A percentile compares a stretch with the other conserved stretches of the same genome.
phyloP scores from a whole-genome alignment of 108 stramenopile species.

The Cyclotella cryptica region DNA sequence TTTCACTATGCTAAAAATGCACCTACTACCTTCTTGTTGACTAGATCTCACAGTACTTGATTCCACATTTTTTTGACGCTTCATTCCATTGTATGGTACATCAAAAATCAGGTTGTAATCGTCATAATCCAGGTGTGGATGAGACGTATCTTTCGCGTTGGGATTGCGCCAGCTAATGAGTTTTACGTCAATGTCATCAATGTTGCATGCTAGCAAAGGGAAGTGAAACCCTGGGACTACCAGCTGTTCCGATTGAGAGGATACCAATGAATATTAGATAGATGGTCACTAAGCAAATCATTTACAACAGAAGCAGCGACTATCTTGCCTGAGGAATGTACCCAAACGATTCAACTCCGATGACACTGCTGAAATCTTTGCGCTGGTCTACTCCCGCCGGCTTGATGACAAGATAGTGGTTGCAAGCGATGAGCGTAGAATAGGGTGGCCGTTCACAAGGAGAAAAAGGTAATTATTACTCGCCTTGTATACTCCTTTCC shows the following conservation, averaged over 20 bases:
- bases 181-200: conserved; percentile 70
- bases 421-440: neutral
- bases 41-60: neutral
- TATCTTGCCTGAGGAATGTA: conserved; percentile 66
- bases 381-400: conserved; percentile 59
- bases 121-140: conserved; percentile 55
- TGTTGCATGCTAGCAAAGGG: conserved; percentile 71
- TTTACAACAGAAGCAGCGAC: neutral
- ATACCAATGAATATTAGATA: neutral
- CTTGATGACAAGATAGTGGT: conserved; percentile 25
- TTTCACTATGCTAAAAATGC: conserved; percentile 71
- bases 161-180: conserved; percentile 76
- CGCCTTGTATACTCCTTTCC: conserved; percentile 58
- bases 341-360: conserved; percentile 56
- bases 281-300: neutral
- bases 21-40: conserved; percentile 21
- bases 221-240: conserved; percentile 61
- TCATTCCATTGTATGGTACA: conserved; percentile 54
- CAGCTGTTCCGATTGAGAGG: conserved; percentile 7
- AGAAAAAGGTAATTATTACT: neutral
- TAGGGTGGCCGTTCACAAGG: neutral
- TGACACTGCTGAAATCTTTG: conserved; percentile 73
- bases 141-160: neutral
- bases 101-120: conserved; percentile 79
- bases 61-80: conserved; percentile 23